Evolutionary conservation across 768 basidiomycete species (phyloP).

Genomic region (Hypsizygus marmoreus): DNA sequence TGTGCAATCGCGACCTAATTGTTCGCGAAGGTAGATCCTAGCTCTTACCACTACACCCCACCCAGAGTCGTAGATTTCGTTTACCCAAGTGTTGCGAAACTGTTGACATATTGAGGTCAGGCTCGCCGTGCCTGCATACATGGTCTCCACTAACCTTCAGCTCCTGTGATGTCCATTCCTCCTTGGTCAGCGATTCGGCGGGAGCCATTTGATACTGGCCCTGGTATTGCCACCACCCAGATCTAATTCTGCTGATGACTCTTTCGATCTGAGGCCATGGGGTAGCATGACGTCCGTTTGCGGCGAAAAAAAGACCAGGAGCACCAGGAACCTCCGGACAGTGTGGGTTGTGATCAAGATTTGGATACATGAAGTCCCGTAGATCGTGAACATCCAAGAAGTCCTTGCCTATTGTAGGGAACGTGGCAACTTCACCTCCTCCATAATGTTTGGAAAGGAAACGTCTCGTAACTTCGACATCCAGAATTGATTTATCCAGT

Average conservation of each 20-base stretch:
- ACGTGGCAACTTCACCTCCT: no score
- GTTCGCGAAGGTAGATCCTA: constrained; percentile 28
- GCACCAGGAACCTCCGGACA: no score
- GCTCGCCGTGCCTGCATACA: not conserved
- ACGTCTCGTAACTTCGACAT: not conserved
- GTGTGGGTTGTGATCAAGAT: no score
- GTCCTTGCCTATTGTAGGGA: no score
- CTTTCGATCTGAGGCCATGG: constrained; percentile 27
- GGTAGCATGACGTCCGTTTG: constrained; percentile 8
- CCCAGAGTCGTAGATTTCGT: constrained; percentile 20
- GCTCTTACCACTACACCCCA: constrained; percentile 29
- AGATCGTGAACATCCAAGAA: no score
- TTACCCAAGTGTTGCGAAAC: constrained; percentile 24
- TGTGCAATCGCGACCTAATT: constrained; percentile 26
- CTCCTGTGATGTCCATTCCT: constrained; percentile 21
- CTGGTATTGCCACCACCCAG: constrained; percentile 33
- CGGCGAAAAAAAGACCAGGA: no score
- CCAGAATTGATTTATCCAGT: not conserved
- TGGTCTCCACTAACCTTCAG: constrained; percentile 17
- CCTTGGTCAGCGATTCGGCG: constrained; percentile 39
- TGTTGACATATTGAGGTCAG: not conserved
- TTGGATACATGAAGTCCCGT: no score
- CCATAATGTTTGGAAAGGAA: no score
- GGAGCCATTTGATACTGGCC: constrained; percentile 35
- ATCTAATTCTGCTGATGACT: constrained; percentile 32